phyloP scores from a whole-genome alignment of 352 stramenopile genomes.

The Pythium biforme region DNA sequence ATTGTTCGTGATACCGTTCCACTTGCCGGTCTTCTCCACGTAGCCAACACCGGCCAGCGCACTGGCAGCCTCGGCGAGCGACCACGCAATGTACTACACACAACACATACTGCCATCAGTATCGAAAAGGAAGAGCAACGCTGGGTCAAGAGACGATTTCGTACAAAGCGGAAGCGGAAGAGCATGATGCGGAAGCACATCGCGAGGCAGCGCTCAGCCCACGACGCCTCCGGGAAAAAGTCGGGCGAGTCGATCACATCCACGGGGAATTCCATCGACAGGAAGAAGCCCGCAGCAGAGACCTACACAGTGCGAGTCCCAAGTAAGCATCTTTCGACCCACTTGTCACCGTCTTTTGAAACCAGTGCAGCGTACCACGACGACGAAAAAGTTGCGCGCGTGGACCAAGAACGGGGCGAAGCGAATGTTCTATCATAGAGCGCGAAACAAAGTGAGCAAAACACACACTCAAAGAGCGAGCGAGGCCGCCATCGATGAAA shows the following conservation, averaged over 20 bases:
- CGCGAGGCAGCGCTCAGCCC: constrained; percentile 56
- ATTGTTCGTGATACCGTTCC: constrained; percentile 87
- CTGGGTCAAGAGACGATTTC: not conserved
- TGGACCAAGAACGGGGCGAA: constrained; percentile 64
- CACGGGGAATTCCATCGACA: constrained; percentile 75
- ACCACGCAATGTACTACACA: constrained; percentile 89
- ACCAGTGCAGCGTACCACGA: constrained; percentile 44
- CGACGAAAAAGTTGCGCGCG: constrained; percentile 69
- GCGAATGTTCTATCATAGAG: constrained; percentile 40
- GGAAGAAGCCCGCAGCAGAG: constrained; percentile 66
- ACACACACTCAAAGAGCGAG: too few relatives aligned
- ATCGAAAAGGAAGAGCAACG: not conserved
- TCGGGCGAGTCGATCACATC: constrained; percentile 75
- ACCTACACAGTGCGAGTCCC: too few relatives aligned
- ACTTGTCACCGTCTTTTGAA: not conserved
- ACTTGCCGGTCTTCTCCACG: constrained; percentile 73
- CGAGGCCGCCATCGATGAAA: too few relatives aligned
- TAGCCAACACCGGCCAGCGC: constrained; percentile 78
- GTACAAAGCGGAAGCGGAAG: constrained; percentile 84
- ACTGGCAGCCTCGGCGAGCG: constrained; percentile 72
- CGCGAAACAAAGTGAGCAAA: not conserved
- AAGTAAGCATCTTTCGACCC: too few relatives aligned
- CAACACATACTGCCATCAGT: constrained; percentile 13
- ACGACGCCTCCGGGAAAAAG: constrained; percentile 63
- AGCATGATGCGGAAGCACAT: constrained; percentile 79